Percentiles rank a stretch among this genome's conserved stretches.
phyloP scores from a whole-genome alignment of 2,329 filamentous ascomycete genomes.

The Botrytis porri region DNA sequence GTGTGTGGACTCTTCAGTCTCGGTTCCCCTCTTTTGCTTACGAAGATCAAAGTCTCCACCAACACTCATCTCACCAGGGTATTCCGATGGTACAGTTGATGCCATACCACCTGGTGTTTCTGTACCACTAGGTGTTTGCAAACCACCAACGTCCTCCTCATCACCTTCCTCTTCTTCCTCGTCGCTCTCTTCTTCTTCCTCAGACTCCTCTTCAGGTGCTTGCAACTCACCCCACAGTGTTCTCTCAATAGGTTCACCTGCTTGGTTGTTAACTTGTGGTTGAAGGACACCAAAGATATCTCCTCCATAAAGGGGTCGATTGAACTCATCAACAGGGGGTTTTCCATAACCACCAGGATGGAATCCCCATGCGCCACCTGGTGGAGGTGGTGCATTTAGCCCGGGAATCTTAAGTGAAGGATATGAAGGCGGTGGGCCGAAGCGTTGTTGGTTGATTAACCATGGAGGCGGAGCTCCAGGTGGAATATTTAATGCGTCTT shows the following conservation, averaged over 20 bases:
- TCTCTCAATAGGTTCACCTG: slow-evolving; percentile 80
- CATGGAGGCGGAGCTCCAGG: slow-evolving; percentile 91
- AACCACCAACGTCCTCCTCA: slow-evolving; percentile 59
- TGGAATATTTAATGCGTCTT: slow-evolving; percentile 90
- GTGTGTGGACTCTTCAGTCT: slow-evolving; percentile 75
- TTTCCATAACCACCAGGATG: slow-evolving; percentile 95
- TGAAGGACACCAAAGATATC: slow-evolving; percentile 85
- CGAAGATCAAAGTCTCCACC: slow-evolving; percentile 87
- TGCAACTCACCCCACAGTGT: slow-evolving; percentile 91
- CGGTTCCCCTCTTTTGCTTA: slow-evolving; percentile 79
- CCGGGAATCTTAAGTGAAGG: slow-evolving; percentile 93
- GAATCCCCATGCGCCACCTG: slow-evolving; percentile 90
- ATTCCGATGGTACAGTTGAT: slow-evolving; percentile 78
- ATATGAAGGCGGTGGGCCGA: slow-evolving; percentile 90
- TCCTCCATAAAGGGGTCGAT: slow-evolving; percentile 85
- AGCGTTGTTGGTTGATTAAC: slow-evolving; percentile 95
- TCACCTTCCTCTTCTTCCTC: slow-evolving; percentile 68
- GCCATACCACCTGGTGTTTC: slow-evolving; percentile 80
- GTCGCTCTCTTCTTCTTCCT: slow-evolving; percentile 61
- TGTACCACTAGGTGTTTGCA: slow-evolving; percentile 71
- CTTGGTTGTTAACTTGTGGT: slow-evolving; percentile 57
- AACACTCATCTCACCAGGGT: slow-evolving; percentile 70
- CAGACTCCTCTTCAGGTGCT: slow-evolving; percentile 68
- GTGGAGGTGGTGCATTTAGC: slow-evolving; percentile 86
- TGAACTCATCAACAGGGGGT: slow-evolving; percentile 90